Evolutionary conservation across 208 protist genomes (phyloP).

Genomic region (Trypanosoma platydactyli): DNA sequence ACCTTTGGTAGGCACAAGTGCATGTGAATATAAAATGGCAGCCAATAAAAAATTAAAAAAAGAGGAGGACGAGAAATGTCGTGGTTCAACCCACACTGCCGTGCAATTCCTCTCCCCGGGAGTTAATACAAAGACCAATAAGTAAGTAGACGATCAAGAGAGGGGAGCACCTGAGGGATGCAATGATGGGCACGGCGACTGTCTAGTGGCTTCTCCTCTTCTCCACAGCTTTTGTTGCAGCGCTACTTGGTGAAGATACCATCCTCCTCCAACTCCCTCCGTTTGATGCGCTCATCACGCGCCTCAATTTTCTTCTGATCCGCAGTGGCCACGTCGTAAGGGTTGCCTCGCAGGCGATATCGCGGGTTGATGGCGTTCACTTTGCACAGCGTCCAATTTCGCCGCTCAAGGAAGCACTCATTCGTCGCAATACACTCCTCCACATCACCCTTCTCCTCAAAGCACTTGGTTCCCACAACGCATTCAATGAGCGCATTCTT

Average conservation of each 20-base stretch:
- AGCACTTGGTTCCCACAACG: constrained; percentile 83
- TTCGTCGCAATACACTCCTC: constrained; percentile 79
- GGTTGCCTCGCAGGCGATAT: constrained; percentile 84
- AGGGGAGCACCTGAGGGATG: no score
- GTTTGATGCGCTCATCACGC: constrained; percentile 74
- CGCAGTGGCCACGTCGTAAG: constrained; percentile 85
- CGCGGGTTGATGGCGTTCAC: constrained; percentile 87
- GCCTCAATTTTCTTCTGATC: constrained; percentile 89
- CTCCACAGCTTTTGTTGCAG: background rate
- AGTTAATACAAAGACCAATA: no score
- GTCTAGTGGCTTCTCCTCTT: background rate
- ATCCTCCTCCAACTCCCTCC: constrained; percentile 82
- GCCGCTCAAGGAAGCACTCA: constrained; percentile 82
- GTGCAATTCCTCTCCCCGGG: background rate
- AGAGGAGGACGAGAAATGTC: constrained; percentile 1
- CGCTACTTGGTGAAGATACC: constrained; percentile 56
- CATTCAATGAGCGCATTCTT: constrained; percentile 89
- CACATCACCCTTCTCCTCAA: constrained; percentile 75
- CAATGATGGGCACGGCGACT: no score
- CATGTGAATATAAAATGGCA: background rate
- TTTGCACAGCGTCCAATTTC: constrained; percentile 90
- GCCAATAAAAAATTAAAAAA: background rate
- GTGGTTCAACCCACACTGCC: background rate
- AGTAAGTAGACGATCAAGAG: no score
- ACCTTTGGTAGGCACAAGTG: background rate